Evolutionary conservation across 495 filamentous ascomycete species (phyloP).

Genomic region (Rostrohypoxylon terebratum): DNA sequence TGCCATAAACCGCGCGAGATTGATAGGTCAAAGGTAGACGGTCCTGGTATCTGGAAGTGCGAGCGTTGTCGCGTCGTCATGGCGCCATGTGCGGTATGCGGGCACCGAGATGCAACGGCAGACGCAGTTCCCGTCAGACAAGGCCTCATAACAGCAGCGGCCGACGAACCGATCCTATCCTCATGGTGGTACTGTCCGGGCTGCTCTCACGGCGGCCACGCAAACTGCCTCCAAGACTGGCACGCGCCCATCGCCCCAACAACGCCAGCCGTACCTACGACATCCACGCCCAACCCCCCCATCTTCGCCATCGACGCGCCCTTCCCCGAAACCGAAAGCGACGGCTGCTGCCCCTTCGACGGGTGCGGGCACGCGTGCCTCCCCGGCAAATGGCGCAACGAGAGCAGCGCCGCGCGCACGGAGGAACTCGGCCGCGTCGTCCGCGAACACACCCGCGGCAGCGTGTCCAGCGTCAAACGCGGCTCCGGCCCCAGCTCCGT

Average conservation of each 20-base stretch:
- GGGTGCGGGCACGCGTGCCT: constrained; percentile 80
- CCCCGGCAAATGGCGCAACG: constrained; percentile 69
- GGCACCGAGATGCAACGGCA: constrained; percentile 51
- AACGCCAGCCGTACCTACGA: constrained; percentile 20
- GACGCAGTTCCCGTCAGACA: constrained; percentile 33
- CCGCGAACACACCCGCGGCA: constrained; percentile 54
- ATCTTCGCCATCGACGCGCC: constrained; percentile 52
- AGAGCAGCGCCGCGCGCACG: constrained; percentile 51
- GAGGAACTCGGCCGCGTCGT: constrained; percentile 59
- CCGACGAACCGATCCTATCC: constrained; percentile 46
- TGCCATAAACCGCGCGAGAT: constrained; percentile 67
- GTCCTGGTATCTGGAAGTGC: constrained; percentile 60
- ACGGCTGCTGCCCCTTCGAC: constrained; percentile 78
- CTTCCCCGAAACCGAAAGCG: constrained; percentile 59
- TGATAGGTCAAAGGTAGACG: constrained; percentile 51
- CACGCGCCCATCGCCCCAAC: constrained; percentile 55
- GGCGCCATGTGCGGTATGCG: constrained; percentile 61
- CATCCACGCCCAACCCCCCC: constrained; percentile 3
- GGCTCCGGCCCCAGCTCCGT: background rate
- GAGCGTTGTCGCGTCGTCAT: constrained; percentile 57
- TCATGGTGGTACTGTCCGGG: constrained; percentile 79
- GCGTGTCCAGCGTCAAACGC: constrained; percentile 32
- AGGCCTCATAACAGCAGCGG: constrained; percentile 51
- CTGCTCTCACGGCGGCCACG: constrained; percentile 81
- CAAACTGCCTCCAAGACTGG: constrained; percentile 75